Percentiles rank a stretch among this genome's conserved stretches.
These are phyloP conservation scores for Exophiala viscosa DNA, from an alignment of 2,329 filamentous ascomycete species.

Conservation along the genomic window DNA sequence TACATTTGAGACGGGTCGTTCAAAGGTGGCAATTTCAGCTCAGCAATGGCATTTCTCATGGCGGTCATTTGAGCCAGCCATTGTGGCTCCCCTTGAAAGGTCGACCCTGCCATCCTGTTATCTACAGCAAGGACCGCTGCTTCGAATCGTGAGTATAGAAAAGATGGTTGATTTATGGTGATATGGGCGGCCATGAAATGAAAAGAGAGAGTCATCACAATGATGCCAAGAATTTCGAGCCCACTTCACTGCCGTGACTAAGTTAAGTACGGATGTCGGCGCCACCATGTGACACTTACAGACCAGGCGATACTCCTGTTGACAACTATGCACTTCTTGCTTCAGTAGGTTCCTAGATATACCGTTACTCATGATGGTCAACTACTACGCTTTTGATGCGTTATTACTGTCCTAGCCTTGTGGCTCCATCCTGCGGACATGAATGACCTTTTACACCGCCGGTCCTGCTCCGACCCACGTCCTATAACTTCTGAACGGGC, in stretches of 20 bases:
- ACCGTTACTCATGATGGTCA: too few relatives aligned
- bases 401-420: neutral
- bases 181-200: too few relatives aligned
- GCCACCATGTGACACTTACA: neutral
- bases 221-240: too few relatives aligned
- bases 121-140: neutral
- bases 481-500: conserved; percentile 11
- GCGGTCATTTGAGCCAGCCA: conserved; percentile 82
- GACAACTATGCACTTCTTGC: too few relatives aligned
- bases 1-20: conserved; percentile 49
- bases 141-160: neutral
- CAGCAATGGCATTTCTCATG: conserved; percentile 81
- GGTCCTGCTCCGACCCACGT: conserved; percentile 9
- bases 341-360: too few relatives aligned
- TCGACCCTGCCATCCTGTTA: conserved; percentile 20
- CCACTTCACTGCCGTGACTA: neutral
- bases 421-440: neutral
- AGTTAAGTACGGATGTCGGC: neutral
- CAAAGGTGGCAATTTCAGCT: conserved; percentile 56
- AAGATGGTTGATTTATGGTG: neutral
- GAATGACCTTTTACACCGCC: neutral
- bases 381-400: too few relatives aligned
- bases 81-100: conserved; percentile 50
- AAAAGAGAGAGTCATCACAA: too few relatives aligned
- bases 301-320: too few relatives aligned